Evolutionary conservation across 208 protist species (phyloP).

Genomic region (Wallacemonas sp.): DNA sequence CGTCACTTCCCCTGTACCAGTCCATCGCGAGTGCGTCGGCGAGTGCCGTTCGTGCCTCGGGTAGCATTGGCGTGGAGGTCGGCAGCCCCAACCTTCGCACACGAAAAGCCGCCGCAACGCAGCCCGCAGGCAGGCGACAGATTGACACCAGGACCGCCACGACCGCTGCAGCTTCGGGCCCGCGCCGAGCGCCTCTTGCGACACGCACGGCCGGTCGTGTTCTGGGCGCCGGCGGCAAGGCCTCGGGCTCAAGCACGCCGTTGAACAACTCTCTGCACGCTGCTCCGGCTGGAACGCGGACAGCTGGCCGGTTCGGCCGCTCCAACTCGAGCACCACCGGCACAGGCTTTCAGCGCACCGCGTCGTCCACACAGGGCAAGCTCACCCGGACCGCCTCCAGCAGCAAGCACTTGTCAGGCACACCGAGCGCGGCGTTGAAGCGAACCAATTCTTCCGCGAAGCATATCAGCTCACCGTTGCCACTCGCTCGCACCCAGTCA

Average conservation of each 20-base stretch:
- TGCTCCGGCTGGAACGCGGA: not conserved
- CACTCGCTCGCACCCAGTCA: constrained; percentile 19
- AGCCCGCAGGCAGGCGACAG: not conserved
- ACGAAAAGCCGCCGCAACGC: not conserved
- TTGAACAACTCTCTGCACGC: constrained; percentile 7
- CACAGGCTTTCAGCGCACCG: constrained; percentile 10
- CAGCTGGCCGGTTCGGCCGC: constrained; percentile 10
- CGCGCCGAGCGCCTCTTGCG: constrained; percentile 13
- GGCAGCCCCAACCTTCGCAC: not conserved
- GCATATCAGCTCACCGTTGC: not conserved
- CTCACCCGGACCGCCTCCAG: constrained; percentile 92
- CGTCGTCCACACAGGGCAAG: constrained; percentile 30
- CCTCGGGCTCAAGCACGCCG: constrained; percentile 7
- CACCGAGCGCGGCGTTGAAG: constrained; percentile 19
- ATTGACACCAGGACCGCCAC: not conserved
- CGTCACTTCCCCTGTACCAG: constrained; percentile 5
- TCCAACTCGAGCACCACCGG: constrained; percentile 6
- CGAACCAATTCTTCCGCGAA: constrained; percentile 24
- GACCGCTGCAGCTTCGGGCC: not conserved
- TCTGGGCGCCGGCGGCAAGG: constrained; percentile 18
- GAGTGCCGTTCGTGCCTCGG: not conserved
- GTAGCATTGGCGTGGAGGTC: not conserved
- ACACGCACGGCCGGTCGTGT: constrained; percentile 42
- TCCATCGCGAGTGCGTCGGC: not conserved
- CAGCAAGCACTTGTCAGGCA: constrained; percentile 42